phyloP scores from a whole-genome alignment of 1,284 basidiomycete genomes.

The Leccinum fallax region DNA sequence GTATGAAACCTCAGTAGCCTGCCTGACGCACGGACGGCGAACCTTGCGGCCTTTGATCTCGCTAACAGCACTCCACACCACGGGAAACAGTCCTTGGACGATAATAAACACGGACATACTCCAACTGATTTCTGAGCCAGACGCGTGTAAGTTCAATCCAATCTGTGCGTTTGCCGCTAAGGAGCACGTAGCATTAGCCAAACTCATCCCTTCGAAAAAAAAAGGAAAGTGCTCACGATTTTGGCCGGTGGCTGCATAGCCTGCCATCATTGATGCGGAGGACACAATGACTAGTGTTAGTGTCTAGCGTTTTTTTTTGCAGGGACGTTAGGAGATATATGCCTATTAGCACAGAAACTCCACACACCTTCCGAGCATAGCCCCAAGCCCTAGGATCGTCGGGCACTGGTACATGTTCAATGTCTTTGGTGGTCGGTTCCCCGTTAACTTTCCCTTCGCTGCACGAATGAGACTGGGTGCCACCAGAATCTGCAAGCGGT shows the following conservation, averaged over 20 bases:
- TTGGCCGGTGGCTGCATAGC: conserved; percentile 68
- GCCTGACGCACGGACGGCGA: conserved; percentile 2
- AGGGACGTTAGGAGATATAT: neutral
- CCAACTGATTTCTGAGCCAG: conserved; percentile 69
- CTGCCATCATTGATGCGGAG: conserved; percentile 69
- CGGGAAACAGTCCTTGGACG: conserved; percentile 69
- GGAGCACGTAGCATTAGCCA: neutral
- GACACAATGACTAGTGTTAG: conserved; percentile 59
- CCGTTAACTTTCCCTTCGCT: conserved; percentile 1
- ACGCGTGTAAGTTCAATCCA: conserved; percentile 66
- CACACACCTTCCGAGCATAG: conserved; percentile 55
- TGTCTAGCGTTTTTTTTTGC: conserved; percentile 40
- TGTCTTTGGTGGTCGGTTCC: conserved; percentile 42
- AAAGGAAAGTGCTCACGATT: conserved; percentile 52
- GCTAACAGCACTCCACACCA: conserved; percentile 74
- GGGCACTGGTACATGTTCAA: conserved; percentile 66
- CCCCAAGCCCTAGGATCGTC: conserved; percentile 84
- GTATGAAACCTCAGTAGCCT: neutral
- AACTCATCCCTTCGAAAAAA: neutral
- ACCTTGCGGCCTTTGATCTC: conserved; percentile 85
- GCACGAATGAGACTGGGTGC: conserved; percentile 1
- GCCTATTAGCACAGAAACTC: no score
- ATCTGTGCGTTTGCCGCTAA: conserved; percentile 74
- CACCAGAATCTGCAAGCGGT: neutral
- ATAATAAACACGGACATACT: conserved; percentile 80